These are phyloP conservation scores for Gracilaria gracilis DNA, from an alignment of 23 red algal genomes.

Conservation along the genomic window DNA sequence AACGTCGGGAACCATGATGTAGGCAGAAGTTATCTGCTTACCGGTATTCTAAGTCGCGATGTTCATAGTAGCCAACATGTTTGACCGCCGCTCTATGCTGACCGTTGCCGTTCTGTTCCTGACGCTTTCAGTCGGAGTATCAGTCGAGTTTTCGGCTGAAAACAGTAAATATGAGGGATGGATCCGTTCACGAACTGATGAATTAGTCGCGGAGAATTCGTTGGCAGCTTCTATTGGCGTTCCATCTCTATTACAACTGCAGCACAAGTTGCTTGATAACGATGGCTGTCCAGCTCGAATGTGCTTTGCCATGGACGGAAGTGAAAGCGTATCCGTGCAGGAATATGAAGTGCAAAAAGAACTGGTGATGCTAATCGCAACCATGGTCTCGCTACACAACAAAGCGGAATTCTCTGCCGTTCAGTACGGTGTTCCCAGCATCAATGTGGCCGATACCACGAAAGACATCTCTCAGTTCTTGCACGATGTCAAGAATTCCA, in stretches of 20 bases:
- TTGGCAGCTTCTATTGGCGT: neutral
- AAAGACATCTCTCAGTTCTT: neutral
- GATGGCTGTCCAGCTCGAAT: neutral
- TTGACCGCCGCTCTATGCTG: too few relatives aligned
- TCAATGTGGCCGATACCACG: neutral
- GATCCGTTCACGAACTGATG: neutral
- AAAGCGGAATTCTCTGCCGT: constrained; percentile 3
- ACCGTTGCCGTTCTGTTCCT: too few relatives aligned
- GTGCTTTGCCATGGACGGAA: constrained; percentile 29
- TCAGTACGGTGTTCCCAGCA: neutral
- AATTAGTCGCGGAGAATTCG: neutral
- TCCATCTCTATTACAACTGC: neutral
- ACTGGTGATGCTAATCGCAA: neutral
- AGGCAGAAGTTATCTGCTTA: too few relatives aligned
- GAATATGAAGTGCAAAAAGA: neutral
- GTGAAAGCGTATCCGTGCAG: neutral
- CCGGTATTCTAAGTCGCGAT: too few relatives aligned
- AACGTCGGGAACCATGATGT: too few relatives aligned
- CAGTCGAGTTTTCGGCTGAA: too few relatives aligned
- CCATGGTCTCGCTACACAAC: neutral
- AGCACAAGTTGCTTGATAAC: neutral
- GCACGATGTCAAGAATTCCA: neutral
- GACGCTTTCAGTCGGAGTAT: too few relatives aligned
- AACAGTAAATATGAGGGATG: too few relatives aligned
- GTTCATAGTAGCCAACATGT: too few relatives aligned